phyloP scores from a whole-genome alignment of 768 basidiomycete genomes.

The Vararia minispora region DNA sequence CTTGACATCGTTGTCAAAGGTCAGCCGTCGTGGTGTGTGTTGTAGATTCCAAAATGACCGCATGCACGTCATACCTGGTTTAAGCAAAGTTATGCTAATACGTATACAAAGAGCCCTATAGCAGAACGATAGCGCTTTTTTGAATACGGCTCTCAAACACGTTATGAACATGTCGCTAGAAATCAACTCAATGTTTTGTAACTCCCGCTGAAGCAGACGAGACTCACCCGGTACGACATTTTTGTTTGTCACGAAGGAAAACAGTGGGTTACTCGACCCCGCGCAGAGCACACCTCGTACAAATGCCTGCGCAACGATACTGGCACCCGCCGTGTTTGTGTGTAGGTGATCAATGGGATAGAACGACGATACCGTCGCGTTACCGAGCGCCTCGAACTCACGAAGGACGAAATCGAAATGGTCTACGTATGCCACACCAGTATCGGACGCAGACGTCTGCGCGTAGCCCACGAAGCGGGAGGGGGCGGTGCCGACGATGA shows the following conservation, averaged over 20 bases:
- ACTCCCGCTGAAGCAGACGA: no score
- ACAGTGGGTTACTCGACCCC: conserved; percentile 2
- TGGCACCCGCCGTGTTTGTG: conserved; percentile 34
- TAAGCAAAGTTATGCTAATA: no score
- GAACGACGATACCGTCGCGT: conserved; percentile 26
- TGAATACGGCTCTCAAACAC: no score
- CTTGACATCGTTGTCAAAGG: no score
- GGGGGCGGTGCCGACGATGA: conserved; percentile 24
- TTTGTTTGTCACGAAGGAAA: conserved; percentile 4
- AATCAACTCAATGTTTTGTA: no score
- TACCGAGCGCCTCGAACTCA: conserved; percentile 29
- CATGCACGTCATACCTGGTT: no score
- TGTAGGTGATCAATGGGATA: conserved; percentile 39
- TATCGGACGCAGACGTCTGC: conserved; percentile 25
- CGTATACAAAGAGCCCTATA: no score
- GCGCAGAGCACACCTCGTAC: conserved; percentile 33
- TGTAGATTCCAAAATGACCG: no score
- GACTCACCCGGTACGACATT: no score
- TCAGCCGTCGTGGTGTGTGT: no score
- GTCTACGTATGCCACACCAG: conserved; percentile 30
- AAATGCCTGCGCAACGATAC: conserved; percentile 36
- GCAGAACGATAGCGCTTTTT: no score
- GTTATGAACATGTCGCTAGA: no score
- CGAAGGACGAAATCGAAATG: conserved; percentile 36
- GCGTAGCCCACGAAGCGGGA: conserved; percentile 37